phyloP scores from a whole-genome alignment of 208 protist genomes.

The Crithidia expoeki region DNA sequence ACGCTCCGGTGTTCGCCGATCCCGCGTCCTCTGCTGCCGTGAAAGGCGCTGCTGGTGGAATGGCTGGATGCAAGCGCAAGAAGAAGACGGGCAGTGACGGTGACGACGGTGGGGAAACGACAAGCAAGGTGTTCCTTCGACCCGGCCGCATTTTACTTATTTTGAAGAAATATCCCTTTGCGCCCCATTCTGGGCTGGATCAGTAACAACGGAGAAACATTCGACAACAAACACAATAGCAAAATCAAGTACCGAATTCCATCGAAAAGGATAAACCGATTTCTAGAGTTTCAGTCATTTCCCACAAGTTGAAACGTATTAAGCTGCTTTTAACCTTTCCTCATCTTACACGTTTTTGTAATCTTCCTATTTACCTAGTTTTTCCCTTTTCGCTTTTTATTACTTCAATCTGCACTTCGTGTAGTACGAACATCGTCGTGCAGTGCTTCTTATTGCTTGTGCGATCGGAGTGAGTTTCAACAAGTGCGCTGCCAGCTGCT shows the following conservation, averaged over 20 bases:
- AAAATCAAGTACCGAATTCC: too few species aligned
- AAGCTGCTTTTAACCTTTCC: too few species aligned
- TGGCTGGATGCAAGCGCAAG: slow-evolving; percentile 4
- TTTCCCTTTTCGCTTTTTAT: not conserved
- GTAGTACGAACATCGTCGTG: too few species aligned
- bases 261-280: too few species aligned
- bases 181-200: slow-evolving; percentile 51
- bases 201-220: slow-evolving; percentile 33
- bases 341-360: not conserved
- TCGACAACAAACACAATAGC: not conserved
- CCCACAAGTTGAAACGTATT: too few species aligned
- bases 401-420: not conserved
- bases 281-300: too few species aligned
- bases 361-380: not conserved
- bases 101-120: not conserved
- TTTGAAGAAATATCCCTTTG: slow-evolving; percentile 75
- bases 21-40: not conserved
- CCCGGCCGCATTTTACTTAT: slow-evolving; percentile 47
- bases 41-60: not conserved
- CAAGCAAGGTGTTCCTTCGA: slow-evolving; percentile 7
- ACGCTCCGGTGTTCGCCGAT: slow-evolving; percentile 48
- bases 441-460: too few species aligned
- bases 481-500: too few species aligned
- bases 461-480: too few species aligned
- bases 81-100: slow-evolving; percentile 26